A percentile compares a stretch with the other conserved stretches of the same genome.
Conservation (phyloP, 179 eudicot genomes). For the Amaranthus tricolor region DNA sequence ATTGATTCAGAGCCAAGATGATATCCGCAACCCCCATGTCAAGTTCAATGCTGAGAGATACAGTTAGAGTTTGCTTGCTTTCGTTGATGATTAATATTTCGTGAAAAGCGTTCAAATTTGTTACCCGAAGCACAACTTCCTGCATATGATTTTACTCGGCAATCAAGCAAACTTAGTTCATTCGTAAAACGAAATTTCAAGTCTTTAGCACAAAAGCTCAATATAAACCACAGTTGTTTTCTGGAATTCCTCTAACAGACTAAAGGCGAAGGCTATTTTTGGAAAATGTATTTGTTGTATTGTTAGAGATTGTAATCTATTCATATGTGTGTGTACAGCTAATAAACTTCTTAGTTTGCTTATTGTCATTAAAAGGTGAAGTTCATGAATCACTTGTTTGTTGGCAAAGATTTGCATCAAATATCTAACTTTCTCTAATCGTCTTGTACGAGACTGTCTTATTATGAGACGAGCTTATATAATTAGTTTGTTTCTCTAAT, state of each 20-base stretch:
- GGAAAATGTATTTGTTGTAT: not conserved
- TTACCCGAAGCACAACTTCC: not conserved
- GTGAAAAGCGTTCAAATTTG: not conserved
- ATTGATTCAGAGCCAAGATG: slow-evolving; percentile 84
- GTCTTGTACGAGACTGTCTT: too few relatives aligned
- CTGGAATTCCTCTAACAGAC: not conserved
- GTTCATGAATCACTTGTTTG: too few relatives aligned
- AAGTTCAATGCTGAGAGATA: slow-evolving; percentile 61
- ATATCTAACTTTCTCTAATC: too few relatives aligned
- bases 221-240: not conserved
- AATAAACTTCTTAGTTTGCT: too few relatives aligned
- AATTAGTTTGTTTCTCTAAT: too few relatives aligned
- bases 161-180: not conserved
- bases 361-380: too few relatives aligned
- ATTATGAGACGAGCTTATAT: too few relatives aligned
- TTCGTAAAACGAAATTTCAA: not conserved
- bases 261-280: not conserved
- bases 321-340: too few relatives aligned
- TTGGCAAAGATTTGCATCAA: too few relatives aligned
- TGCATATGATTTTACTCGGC: not conserved
- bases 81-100: not conserved
- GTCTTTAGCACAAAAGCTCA: slow-evolving; percentile 1
- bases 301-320: too few relatives aligned
- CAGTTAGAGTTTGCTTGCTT: slow-evolving; percentile 19
- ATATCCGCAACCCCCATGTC: slow-evolving; percentile 72